Percentiles rank a stretch among this genome's conserved stretches.
phyloP scores from a whole-genome alignment of 352 stramenopile species.

The Peronospora farinosa region DNA sequence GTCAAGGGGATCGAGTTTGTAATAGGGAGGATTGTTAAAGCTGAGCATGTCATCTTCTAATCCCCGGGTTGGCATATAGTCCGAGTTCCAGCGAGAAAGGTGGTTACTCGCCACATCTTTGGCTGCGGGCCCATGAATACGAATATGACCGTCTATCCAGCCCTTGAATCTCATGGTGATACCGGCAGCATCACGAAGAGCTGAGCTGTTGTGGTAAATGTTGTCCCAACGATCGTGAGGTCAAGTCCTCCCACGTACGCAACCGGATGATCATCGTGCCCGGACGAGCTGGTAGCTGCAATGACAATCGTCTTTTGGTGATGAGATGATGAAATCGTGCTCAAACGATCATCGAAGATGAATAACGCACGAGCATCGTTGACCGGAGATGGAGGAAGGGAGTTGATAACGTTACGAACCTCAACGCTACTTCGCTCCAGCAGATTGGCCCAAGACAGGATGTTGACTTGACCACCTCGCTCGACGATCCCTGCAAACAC shows the following conservation, averaged over 20 bases:
- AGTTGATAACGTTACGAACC: slow-evolving; percentile 39
- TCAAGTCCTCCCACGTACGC: slow-evolving; percentile 55
- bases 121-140: slow-evolving; percentile 39
- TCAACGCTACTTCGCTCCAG: slow-evolving; percentile 25
- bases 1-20: slow-evolving; percentile 10
- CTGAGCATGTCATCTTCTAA: slow-evolving; percentile 28
- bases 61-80: slow-evolving; percentile 12
- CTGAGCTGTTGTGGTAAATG: slow-evolving; percentile 36
- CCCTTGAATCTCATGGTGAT: slow-evolving; percentile 36
- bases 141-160: slow-evolving; percentile 49
- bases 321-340: slow-evolving; percentile 25
- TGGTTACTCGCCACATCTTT: slow-evolving; percentile 57
- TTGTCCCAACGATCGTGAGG: slow-evolving; percentile 59
- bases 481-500: slow-evolving; percentile 24
- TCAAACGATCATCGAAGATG: slow-evolving; percentile 51
- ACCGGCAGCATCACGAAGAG: slow-evolving; percentile 22
- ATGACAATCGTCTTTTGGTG: slow-evolving; percentile 52
- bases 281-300: slow-evolving; percentile 4
- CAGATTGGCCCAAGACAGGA: slow-evolving; percentile 43
- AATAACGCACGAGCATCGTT: slow-evolving; percentile 22
- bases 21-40: slow-evolving; percentile 38
- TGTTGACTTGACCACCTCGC: slow-evolving; percentile 29
- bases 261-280: slow-evolving; percentile 15
- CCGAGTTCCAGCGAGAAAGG: slow-evolving; percentile 43
- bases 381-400: slow-evolving; percentile 8